Evolutionary conservation across 2,329 filamentous ascomycete genomes (phyloP).

Genomic region (Teratosphaeria gauchensis): DNA sequence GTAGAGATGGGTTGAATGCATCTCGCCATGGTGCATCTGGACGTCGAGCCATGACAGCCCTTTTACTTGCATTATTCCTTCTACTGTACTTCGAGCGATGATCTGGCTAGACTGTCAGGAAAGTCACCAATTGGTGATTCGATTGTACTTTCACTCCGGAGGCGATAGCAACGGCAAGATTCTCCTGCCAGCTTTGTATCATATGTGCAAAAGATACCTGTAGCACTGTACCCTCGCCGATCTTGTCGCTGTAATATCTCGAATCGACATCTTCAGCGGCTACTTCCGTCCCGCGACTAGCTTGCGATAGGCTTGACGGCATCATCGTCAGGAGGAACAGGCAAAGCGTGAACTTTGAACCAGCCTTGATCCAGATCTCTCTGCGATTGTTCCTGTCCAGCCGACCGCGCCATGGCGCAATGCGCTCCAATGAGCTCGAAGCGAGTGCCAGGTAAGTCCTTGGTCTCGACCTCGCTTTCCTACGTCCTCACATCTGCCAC

Average conservation of each 20-base stretch:
- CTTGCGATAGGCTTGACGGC: neutral
- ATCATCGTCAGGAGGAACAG: neutral
- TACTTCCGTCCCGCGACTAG: neutral
- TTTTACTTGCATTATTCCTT: neutral
- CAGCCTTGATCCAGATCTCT: neutral
- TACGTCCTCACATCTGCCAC: neutral
- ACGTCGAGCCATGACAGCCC: neutral
- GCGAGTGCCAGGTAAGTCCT: neutral
- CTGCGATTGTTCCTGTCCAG: neutral
- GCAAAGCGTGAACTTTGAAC: neutral
- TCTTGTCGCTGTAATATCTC: neutral
- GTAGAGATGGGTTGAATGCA: neutral
- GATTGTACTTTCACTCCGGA: neutral
- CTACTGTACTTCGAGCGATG: neutral
- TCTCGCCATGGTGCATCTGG: too few relatives aligned
- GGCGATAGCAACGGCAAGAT: neutral
- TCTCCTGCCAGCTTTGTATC: neutral
- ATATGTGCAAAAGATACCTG: neutral
- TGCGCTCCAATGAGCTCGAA: neutral
- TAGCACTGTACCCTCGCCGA: neutral
- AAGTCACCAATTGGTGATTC: neutral
- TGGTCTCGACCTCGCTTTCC: neutral
- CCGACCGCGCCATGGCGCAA: neutral
- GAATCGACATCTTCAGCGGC: neutral
- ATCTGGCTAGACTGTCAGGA: neutral